These are phyloP conservation scores for Penicillium manginii DNA, from an alignment of 495 filamentous ascomycete species.

Conservation along the genomic window DNA sequence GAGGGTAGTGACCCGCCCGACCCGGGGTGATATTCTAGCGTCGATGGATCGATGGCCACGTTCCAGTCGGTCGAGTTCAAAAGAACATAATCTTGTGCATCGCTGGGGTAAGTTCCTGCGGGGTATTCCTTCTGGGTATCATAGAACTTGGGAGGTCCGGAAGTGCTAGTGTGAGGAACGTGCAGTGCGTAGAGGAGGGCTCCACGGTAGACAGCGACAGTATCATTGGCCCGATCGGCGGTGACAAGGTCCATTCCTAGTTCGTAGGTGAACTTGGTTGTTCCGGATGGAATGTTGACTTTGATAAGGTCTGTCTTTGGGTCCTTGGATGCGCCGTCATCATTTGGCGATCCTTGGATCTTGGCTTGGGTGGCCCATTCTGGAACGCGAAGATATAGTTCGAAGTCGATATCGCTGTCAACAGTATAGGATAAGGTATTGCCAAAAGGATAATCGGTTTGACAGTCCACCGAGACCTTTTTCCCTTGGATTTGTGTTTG, in stretches of 20 bases:
- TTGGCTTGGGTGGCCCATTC: slow-evolving; percentile 43
- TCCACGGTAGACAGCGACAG: slow-evolving; percentile 58
- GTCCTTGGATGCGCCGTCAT: slow-evolving; percentile 17
- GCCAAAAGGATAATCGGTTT: slow-evolving; percentile 54
- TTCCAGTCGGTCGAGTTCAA: slow-evolving; percentile 22
- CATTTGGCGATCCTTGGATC: slow-evolving; percentile 12
- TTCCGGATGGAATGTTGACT: slow-evolving; percentile 12
- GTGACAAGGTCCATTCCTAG: slow-evolving; percentile 30
- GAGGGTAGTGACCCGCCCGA: slow-evolving; percentile 34
- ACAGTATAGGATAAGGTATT: slow-evolving; percentile 52
- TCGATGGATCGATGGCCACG: slow-evolving; percentile 28
- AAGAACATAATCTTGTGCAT: slow-evolving; percentile 15
- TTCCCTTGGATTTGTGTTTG: slow-evolving; percentile 14
- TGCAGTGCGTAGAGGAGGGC: slow-evolving; percentile 57
- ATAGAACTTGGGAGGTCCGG: slow-evolving; percentile 23
- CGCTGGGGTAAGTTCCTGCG: slow-evolving; percentile 10
- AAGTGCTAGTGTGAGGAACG: slow-evolving; percentile 6
- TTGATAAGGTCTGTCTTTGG: slow-evolving; percentile 29
- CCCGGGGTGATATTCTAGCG: slow-evolving; percentile 16
- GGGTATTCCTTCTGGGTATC: slow-evolving; percentile 13
- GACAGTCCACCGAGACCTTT: slow-evolving; percentile 15
- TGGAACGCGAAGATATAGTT: slow-evolving; percentile 56
- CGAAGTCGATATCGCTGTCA: slow-evolving; percentile 37
- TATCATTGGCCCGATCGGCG: slow-evolving; percentile 52
- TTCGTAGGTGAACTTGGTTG: slow-evolving; percentile 12